Base-by-base conservation (phyloP, 192 early-diverging fungal species). In the Rhizophagus clarus region DNA sequence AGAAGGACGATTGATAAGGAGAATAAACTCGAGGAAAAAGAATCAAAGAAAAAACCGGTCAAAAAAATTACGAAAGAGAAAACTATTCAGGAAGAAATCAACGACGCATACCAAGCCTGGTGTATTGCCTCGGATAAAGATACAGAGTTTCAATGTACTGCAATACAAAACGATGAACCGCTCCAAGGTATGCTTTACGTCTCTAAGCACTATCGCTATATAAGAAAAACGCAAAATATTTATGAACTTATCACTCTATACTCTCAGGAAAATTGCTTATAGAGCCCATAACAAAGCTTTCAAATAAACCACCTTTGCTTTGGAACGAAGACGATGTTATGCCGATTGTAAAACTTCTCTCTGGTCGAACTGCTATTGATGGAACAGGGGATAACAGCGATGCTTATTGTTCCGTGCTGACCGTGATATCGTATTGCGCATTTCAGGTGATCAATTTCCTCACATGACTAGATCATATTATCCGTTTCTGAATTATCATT, bases 261-360 rank as follows among this genome's bases (percentile, higher is more conserved):
- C 67, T 69, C 22, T 69, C 31, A 69, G 67, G 31, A 22, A 69
- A 69, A 69, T 32, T 69, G 5, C 67, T 69, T 69, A 22, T 69
- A 32, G 67, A 69, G 31, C 31, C 32, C 14, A 17, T 70, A 37
- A 70, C 6, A 34, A 70, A 70, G 68, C 68, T 69, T 32, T 69
- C 67, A 69, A 69, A 32, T 69, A 69, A 70, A 62, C 14, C 31
- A 31, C 31, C 68, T 37, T 34, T 9, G 68, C 6, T 34, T 70
- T 70, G 32, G 68, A 70, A 70, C 40, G 29, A 70, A 34, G 68
- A 70, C n/a, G 68, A 70, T 70, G 32, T 37, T 40, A 70, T 70
- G 68, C 68, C 32, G 17, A 70, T 70, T 9, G 32, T n/a, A 28
- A 69, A 70, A 70, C 68, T 70, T 70, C 32, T 70, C n/a, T 28